Evolutionary conservation across 495 filamentous ascomycete species (phyloP), one percentile per base, ranked within the genome.

Genomic region (Penicillium coprophilum): DNA sequence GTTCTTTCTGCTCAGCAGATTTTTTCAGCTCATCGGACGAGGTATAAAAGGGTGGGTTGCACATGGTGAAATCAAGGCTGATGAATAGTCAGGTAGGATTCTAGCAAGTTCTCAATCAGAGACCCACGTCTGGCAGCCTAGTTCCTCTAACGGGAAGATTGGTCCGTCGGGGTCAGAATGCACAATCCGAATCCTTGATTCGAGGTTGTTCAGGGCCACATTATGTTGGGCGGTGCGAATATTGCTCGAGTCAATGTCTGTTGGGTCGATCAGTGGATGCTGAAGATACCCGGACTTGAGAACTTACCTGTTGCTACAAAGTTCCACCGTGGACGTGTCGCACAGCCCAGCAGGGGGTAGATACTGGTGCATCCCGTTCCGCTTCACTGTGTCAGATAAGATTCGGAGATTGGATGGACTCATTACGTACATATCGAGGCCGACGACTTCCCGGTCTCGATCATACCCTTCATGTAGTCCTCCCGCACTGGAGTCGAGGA

Each of bases 21-120:
- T 75, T 72, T 1, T 81, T 56, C 71, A 96, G 83, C 34, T 95
- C 89, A 12, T 79, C 70, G 17, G 79, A 75, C 4, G 90, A 92
- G 20, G 79, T 62, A 74, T 96, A 97, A 74, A 98, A 98, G 0
- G 94, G 94, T 1, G 94, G 94, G 61, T 98, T 98, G 71, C 86
- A 92, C 85, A 97, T 96, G 45, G 83, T 86, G 65, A 97, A 97
- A 68, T 96, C 89, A 34, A 96, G 78, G 5, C 82, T 87, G 50
- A 3, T 48, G 15, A 20, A 24, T 17, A 8, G 15, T 62, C 30
- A 47, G 31, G n/a, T 44, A 44, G 46, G 34, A 27, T n/a, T 31
- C 21, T 31, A 10, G 19, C 11, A 43, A 11, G 17, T 12, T 0
- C 24, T 6, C 7, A 15, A 5, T 9, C 2, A 9, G 9, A 2